A percentile compares a stretch with the other conserved stretches of the same genome.
phyloP scores from a whole-genome alignment of 1,284 basidiomycete genomes.

The Malassezia sympodialis region DNA sequence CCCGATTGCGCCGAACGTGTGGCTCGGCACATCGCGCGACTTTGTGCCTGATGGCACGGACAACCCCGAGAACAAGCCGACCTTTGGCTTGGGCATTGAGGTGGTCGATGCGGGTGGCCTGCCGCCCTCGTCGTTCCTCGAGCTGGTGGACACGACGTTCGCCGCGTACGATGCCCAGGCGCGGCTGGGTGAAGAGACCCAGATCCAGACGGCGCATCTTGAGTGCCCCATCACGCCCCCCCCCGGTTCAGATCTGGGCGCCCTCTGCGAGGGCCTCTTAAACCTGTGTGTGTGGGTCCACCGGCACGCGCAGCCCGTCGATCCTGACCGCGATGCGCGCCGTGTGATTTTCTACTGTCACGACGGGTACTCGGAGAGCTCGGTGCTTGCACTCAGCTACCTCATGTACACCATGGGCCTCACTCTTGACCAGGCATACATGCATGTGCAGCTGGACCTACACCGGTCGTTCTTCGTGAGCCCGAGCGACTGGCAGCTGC shows the following conservation, averaged over 20 bases:
- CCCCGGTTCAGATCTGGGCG: background rate
- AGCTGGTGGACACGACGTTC: conserved; percentile 52
- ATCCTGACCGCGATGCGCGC: conserved; percentile 1
- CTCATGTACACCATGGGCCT: conserved; percentile 68
- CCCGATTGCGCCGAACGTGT: conserved; percentile 61
- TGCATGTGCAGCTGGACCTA: conserved; percentile 60
- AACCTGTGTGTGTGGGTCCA: background rate
- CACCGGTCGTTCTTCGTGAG: conserved; percentile 79
- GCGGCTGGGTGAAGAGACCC: background rate
- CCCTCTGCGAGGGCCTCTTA: conserved; percentile 15
- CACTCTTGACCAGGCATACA: conserved; percentile 71
- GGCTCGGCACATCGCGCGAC: conserved; percentile 45
- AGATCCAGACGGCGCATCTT: conserved; percentile 6
- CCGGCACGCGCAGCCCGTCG: conserved; percentile 21
- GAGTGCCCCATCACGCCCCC: conserved; percentile 1
- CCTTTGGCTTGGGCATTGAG: conserved; percentile 65
- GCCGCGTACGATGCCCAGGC: background rate
- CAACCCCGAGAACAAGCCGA: conserved; percentile 17
- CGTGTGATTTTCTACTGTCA: conserved; percentile 44
- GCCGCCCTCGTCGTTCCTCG: conserved; percentile 56
- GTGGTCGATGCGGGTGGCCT: conserved; percentile 68
- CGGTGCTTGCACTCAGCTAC: conserved; percentile 72
- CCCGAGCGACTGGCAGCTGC: conserved; percentile 64
- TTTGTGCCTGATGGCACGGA: conserved; percentile 10
- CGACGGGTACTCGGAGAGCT: conserved; percentile 65